Base-by-base conservation (phyloP, 805 yeast species). In the Schwanniomyces vanrijiae region DNA sequence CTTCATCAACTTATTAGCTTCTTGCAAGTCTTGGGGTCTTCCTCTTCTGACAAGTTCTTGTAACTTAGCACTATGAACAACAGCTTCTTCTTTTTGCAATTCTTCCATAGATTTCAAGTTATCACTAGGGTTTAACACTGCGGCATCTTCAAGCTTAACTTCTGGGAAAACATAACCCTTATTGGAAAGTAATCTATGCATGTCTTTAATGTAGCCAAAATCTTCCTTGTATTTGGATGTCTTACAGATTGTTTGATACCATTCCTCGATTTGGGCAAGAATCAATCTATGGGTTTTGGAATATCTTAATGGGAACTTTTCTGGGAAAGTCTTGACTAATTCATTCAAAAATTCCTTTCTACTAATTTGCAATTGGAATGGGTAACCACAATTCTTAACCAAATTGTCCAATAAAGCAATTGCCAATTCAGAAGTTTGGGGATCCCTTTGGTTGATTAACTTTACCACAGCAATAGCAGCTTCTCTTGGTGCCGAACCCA, bases 371-470 rank as follows among this genome's bases (percentile, higher is more conserved):
- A 94, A 75, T 55, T 94, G 99, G 69, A 94, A 82, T 6, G 99
- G 97, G 65, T 92, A 94, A 4, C 98, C 99, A 71, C 99, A 94
- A 72, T 94, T 94, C 70, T 94, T 94, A 44, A 94, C 99, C 56
- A 94, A 73, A 45, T 89, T 89, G 62, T 94, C 99, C 51, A 94
- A 77, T 43, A 89, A 69, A 1, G 90, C 80, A 53, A 94, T 68
- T 8, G 97, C 97, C 60, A 91, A 83, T 46, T 86, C 82, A 4
- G 91, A 82, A 28, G 90, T 86, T 59, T 88, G 95, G 0, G 95
- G 83, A 55, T 88, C 94, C 59, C 89, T 77, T 55, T 86, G 85
- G 68, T 90, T 88, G 62, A 92, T 81, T 51, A 90, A 75, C 60
- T 84, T 85, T 45, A 86, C 97, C 51, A 91, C 83, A 5, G 91